These are phyloP conservation scores for Leptomonas pyrrhocoris DNA, from an alignment of 208 protist species.

Conservation along the genomic window DNA sequence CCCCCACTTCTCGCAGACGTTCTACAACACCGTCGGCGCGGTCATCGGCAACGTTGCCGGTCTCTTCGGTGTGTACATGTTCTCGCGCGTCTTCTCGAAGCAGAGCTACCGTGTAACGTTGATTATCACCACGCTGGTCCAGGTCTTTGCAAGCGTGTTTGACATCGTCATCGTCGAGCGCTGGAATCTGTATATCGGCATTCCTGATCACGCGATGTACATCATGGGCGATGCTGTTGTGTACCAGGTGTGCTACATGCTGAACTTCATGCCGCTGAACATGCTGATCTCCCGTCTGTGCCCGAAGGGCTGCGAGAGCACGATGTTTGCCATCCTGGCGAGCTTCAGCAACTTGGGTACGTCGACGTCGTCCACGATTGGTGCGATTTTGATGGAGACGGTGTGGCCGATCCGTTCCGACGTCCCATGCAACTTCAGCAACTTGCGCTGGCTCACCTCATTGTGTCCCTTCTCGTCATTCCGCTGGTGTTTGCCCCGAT, in stretches of 20 bases:
- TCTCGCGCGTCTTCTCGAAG: constrained; percentile 7
- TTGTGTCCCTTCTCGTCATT: constrained; percentile 50
- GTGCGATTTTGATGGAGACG: constrained; percentile 59
- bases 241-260: too few species aligned
- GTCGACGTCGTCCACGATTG: constrained; percentile 49
- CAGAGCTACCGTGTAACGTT: constrained; percentile 5
- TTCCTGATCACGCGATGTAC: too few species aligned
- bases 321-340: too few species aligned
- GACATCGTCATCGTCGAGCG: too few species aligned
- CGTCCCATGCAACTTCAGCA: constrained; percentile 69
- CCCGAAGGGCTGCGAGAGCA: too few species aligned
- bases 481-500: constrained; percentile 62
- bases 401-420: constrained; percentile 46
- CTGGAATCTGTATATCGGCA: too few species aligned
- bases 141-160: background rate
- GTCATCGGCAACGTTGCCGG: constrained; percentile 13
- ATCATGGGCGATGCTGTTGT: too few species aligned
- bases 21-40: constrained; percentile 42
- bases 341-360: too few species aligned
- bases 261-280: too few species aligned
- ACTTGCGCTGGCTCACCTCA: constrained; percentile 57
- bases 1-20: too few species aligned
- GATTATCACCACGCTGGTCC: background rate
- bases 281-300: too few species aligned
- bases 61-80: constrained; percentile 3